Evolutionary conservation across 78 protist genomes (phyloP).

Genomic region (Chrysochromulina parva): DNA sequence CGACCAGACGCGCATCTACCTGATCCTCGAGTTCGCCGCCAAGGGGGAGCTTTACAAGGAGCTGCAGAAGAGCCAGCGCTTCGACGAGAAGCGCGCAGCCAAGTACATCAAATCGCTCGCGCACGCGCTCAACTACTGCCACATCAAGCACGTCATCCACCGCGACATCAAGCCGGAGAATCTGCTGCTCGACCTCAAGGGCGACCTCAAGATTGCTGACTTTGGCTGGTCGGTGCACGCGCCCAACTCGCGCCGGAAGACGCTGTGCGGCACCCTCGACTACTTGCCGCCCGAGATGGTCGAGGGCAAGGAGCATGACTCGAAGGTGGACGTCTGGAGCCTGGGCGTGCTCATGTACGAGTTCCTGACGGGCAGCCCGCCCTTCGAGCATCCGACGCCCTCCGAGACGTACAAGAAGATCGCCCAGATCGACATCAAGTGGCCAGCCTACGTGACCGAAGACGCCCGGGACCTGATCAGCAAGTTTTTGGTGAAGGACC

Average conservation of each 20-base stretch:
- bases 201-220: slow-evolving; percentile 94
- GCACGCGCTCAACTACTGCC: slow-evolving; percentile 72
- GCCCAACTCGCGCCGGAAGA: slow-evolving; percentile 58
- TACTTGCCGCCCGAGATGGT: slow-evolving; percentile 96
- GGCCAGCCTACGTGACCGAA: slow-evolving; percentile 52
- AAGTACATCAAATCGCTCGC: slow-evolving; percentile 35
- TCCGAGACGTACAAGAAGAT: slow-evolving; percentile 70
- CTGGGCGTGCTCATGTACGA: slow-evolving; percentile 90
- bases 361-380: slow-evolving; percentile 86
- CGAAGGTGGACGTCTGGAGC: slow-evolving; percentile 85
- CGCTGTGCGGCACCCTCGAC: slow-evolving; percentile 93
- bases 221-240: slow-evolving; percentile 97
- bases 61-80: slow-evolving; percentile 52
- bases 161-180: slow-evolving; percentile 98
- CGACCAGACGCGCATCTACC: slow-evolving; percentile 84
- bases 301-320: slow-evolving; percentile 73
- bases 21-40: slow-evolving; percentile 94
- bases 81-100: slow-evolving; percentile 70
- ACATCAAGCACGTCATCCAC: slow-evolving; percentile 89
- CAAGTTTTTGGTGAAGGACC: slow-evolving; percentile 31
- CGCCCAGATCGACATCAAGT: neutral
- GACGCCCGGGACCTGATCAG: slow-evolving; percentile 66
- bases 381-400: slow-evolving; percentile 63
- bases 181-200: slow-evolving; percentile 70
- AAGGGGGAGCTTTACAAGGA: slow-evolving; percentile 93